Evolutionary conservation across 768 basidiomycete genomes (phyloP).

Genomic region (Panaeolus papilionaceus): DNA sequence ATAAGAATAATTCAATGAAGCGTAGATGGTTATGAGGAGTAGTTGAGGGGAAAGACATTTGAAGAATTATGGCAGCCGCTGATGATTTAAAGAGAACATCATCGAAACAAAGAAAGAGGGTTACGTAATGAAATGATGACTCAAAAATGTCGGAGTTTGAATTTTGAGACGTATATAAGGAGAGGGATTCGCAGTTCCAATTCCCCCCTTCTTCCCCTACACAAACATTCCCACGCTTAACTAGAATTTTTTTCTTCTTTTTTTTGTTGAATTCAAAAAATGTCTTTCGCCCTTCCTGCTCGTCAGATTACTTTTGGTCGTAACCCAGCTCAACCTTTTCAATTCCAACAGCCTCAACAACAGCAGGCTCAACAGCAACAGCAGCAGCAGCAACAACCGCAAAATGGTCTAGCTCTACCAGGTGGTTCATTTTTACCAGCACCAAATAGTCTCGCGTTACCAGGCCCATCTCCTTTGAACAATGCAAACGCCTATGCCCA

Average conservation of each 20-base stretch:
- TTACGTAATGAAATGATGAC: constrained; percentile 52
- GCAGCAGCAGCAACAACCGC: constrained; percentile 47
- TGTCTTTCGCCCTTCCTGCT: constrained; percentile 75
- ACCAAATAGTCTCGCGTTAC: constrained; percentile 48
- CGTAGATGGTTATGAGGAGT: too few relatives aligned
- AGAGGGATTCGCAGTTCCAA: constrained; percentile 33
- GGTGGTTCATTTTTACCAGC: constrained; percentile 56
- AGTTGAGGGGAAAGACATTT: not conserved
- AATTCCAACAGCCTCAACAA: constrained; percentile 48
- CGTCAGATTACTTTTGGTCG: constrained; percentile 83
- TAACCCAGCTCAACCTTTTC: constrained; percentile 49
- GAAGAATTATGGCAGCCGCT: constrained; percentile 16
- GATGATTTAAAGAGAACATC: constrained; percentile 20
- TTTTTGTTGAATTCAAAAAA: constrained; percentile 32
- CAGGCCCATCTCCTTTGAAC: constrained; percentile 61
- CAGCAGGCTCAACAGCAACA: constrained; percentile 52
- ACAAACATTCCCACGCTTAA: constrained; percentile 49
- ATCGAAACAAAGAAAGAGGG: constrained; percentile 39
- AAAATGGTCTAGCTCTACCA: constrained; percentile 62
- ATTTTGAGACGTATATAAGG: constrained; percentile 52
- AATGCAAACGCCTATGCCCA: constrained; percentile 54
- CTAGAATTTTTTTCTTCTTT: constrained; percentile 33
- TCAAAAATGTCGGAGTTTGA: constrained; percentile 52
- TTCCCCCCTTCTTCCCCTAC: constrained; percentile 39
- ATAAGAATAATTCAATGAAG: too few relatives aligned